Evolutionary conservation across 2,329 filamentous ascomycete genomes (phyloP).

Genomic region (Pseudogymnoascus sp.): DNA sequence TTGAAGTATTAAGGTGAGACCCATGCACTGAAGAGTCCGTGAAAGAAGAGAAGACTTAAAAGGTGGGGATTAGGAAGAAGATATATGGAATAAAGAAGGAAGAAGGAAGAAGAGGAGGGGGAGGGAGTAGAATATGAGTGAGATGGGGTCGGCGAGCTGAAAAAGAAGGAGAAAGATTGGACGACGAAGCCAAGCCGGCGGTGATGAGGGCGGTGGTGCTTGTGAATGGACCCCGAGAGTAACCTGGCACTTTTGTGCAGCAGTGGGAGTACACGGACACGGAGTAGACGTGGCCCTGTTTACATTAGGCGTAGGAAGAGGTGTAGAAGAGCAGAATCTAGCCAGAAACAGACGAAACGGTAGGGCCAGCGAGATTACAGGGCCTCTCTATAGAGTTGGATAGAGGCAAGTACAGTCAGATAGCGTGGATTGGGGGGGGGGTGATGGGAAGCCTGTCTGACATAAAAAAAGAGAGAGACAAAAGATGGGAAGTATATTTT

Average conservation of each 20-base stretch:
- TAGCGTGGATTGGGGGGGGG: neutral
- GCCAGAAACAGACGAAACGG: neutral
- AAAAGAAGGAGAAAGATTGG: constrained; percentile 7
- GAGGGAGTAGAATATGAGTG: neutral
- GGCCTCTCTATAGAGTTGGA: neutral
- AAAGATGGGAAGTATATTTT: neutral
- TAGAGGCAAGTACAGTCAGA: neutral
- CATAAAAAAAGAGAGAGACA: neutral
- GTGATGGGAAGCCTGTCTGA: neutral
- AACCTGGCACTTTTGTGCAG: neutral
- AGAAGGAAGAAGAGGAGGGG: neutral
- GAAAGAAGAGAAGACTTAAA: neutral
- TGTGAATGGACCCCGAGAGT: neutral
- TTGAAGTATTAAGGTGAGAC: neutral
- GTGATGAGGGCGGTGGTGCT: constrained; percentile 1
- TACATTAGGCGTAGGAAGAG: neutral
- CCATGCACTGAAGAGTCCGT: neutral
- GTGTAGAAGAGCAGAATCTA: neutral
- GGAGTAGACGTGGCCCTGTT: neutral
- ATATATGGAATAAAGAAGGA: neutral
- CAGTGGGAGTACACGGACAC: neutral
- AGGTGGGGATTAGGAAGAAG: constrained; percentile 4
- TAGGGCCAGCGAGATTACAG: neutral
- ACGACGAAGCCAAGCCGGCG: neutral
- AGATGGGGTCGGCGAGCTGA: constrained; percentile 2